Conservation (phyloP, 2,329 filamentous ascomycete genomes). For the Colletotrichum sojae region DNA sequence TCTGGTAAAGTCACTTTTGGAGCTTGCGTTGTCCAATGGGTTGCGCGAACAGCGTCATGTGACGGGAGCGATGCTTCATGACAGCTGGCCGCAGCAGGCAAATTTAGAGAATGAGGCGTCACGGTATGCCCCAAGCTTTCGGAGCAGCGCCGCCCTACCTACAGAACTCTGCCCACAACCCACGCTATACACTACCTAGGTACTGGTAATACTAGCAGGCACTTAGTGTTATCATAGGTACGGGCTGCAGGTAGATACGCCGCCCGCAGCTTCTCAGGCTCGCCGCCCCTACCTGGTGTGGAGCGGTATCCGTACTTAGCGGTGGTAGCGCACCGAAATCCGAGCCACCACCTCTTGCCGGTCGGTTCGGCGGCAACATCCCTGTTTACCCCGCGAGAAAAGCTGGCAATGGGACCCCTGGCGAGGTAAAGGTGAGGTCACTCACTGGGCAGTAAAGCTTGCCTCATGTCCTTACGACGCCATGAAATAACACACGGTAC, state of each 20-base stretch:
- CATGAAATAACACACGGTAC: no score
- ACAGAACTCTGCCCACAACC: not conserved
- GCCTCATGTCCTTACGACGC: not conserved
- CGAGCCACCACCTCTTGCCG: not conserved
- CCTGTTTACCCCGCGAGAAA: constrained; percentile 36
- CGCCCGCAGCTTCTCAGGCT: no score
- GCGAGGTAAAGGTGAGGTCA: constrained; percentile 19
- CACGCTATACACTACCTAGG: no score
- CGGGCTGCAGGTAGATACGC: no score
- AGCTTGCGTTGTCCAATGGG: constrained; percentile 30
- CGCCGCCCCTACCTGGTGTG: constrained; percentile 16
- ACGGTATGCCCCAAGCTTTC: constrained; percentile 2
- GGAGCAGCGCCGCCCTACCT: not conserved
- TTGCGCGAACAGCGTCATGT: constrained; percentile 35
- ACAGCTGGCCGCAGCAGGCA: constrained; percentile 33
- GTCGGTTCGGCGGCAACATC: constrained; percentile 25
- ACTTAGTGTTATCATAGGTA: no score
- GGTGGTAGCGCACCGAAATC: constrained; percentile 7
- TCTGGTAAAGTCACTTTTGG: constrained; percentile 31
- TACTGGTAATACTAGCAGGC: not conserved
- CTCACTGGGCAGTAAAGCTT: constrained; percentile 17
- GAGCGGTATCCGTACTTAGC: not conserved
- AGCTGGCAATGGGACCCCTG: constrained; percentile 23
- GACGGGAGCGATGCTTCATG: constrained; percentile 26
- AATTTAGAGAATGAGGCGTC: not conserved